phyloP scores from a whole-genome alignment of 768 basidiomycete genomes.

The Tylopilus sp. region DNA sequence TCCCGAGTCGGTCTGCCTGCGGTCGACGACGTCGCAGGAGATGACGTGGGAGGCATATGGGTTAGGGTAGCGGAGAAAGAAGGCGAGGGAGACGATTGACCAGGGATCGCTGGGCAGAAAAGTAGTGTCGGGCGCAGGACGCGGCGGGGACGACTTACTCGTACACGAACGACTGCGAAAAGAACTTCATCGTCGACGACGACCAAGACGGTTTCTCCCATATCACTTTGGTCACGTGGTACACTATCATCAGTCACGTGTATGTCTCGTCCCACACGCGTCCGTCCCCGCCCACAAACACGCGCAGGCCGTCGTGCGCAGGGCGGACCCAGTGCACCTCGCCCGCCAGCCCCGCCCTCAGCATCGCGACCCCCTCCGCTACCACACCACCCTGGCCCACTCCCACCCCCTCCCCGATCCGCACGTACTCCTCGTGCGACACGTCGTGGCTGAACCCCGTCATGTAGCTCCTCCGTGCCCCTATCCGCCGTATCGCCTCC shows the following conservation, averaged over 20 bases:
- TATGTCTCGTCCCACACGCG: conserved; percentile 54
- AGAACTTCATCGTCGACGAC: conserved; percentile 51
- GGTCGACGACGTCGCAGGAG: conserved; percentile 93
- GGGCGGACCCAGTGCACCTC: conserved; percentile 60
- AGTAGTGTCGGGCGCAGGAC: not conserved
- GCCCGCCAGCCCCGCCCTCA: conserved; percentile 47
- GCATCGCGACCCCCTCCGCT: conserved; percentile 28
- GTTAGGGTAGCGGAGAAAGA: conserved; percentile 94
- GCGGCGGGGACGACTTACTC: conserved; percentile 38
- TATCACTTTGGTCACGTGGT: conserved; percentile 6
- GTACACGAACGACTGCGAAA: conserved; percentile 54
- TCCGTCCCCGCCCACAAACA: conserved; percentile 43
- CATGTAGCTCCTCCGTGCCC: conserved; percentile 63
- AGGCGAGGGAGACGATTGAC: conserved; percentile 89
- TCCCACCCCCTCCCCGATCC: conserved; percentile 53
- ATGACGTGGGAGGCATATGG: conserved; percentile 91
- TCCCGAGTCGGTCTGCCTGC: conserved; percentile 67
- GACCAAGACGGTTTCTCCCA: conserved; percentile 21
- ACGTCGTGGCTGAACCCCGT: conserved; percentile 77
- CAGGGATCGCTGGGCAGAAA: conserved; percentile 73
- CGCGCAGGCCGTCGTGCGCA: conserved; percentile 69
- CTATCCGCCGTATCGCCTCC: conserved; percentile 49
- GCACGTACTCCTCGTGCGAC: conserved; percentile 72
- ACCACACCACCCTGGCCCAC: conserved; percentile 16
- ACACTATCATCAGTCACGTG: conserved; percentile 10